Evolutionary conservation across 2,329 filamentous ascomycete genomes (phyloP), one percentile per base, ranked within the genome.

Genomic region (Aspergillus pseudonomiae): DNA sequence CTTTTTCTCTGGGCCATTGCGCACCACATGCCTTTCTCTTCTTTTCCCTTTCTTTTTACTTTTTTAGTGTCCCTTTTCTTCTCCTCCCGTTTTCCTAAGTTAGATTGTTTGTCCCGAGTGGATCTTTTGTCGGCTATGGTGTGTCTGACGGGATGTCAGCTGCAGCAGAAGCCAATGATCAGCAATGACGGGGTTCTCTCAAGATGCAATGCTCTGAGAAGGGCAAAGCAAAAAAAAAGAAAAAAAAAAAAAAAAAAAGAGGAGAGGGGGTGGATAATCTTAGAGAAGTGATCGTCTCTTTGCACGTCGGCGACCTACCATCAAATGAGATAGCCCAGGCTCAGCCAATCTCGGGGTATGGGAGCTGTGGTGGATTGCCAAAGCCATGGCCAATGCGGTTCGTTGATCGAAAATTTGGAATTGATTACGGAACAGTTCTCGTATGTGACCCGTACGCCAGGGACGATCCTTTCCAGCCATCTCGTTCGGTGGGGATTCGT

Each of bases 231-330:
- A 45, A 34, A 52, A 55, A 26, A 26, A 36, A 34, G 41, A 36
- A n/a, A 26, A 26, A n/a, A 48, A 48, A 14, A 28, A 24, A n/a
- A 12, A 48, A 60, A 46, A 7, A 39, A 30, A 16, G 16, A 12
- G 54, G 54, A 19, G 34, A 46, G 9, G 46, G 9, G 57, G 45
- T 53, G 59, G 41, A 61, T 48, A 16, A 48, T 5, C 24, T 53
- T n/a, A 39, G 60, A 52, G 32, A 48, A 46, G 28, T 57, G 45
- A 57, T 53, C 43, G 14, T 39, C 60, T 16, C 34, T 46, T 16
- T 54, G 32, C 32, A 34, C 9, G 12, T 7, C 19, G 21, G 19
- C 19, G 12, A 54, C 52, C 30, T 36, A 32, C 11, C 30, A 54
- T n/a, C 32, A 36, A 28, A 54, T 36, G 36, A 21, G 11, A 21